A percentile compares a stretch with the other conserved stretches of the same genome.
Conservation (phyloP, 768 basidiomycete genomes). For the Tricholoma bakamatsutake region DNA sequence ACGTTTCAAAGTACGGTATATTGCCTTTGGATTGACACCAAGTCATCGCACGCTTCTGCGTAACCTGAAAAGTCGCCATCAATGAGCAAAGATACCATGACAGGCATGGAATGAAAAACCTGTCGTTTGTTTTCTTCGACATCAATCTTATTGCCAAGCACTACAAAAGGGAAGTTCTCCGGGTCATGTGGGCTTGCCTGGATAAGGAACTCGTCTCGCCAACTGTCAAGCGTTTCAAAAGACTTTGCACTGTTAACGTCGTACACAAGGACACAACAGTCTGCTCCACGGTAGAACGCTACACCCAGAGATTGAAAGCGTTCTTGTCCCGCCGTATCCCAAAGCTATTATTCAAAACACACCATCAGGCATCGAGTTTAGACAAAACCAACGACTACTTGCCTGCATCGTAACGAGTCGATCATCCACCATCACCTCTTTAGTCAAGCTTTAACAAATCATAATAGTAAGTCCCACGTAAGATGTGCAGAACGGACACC, state of each 20-base stretch:
- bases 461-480: conserved; percentile 16
- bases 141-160: conserved; percentile 99
- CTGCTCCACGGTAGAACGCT: conserved; percentile 98
- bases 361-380: not conserved
- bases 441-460: conserved; percentile 64
- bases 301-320: conserved; percentile 99
- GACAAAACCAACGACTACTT: conserved; percentile 3
- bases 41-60: conserved; percentile 99
- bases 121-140: conserved; percentile 98
- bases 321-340: conserved; percentile 99
- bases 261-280: conserved; percentile 98
- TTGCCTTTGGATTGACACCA: conserved; percentile 99
- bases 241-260: conserved; percentile 99
- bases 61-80: conserved; percentile 54
- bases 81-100: conserved; percentile 4
- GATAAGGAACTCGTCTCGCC: conserved; percentile 99
- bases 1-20: conserved; percentile 99
- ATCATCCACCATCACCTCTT: conserved; percentile 99
- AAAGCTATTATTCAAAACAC: conserved; percentile 54
- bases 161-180: conserved; percentile 99
- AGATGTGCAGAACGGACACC: conserved; percentile 25
- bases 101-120: conserved; percentile 38
- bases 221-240: conserved; percentile 97
- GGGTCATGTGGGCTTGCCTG: conserved; percentile 98
- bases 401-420: conserved; percentile 99